Percentiles rank a stretch among this genome's conserved stretches.
Evolutionary conservation across 2,329 filamentous ascomycete species (phyloP).

Genomic region (Ophiostoma ulmi): DNA sequence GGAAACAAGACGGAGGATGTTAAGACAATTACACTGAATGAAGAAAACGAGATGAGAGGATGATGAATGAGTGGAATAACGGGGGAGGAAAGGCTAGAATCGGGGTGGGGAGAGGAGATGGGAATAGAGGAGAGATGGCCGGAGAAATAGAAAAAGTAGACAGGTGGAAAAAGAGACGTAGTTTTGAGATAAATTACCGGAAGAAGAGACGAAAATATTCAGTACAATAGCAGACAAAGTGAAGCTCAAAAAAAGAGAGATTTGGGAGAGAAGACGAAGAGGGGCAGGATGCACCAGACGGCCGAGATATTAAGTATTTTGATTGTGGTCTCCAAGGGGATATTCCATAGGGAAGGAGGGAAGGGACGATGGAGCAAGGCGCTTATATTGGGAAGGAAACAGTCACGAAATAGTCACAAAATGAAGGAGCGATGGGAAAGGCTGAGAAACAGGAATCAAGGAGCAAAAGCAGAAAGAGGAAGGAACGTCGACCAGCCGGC

Average conservation of each 20-base stretch:
- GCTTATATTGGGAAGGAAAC: not conserved
- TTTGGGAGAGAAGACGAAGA: not conserved
- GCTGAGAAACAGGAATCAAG: not conserved
- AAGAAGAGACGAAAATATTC: not conserved
- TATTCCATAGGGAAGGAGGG: not conserved
- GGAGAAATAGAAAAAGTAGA: not conserved
- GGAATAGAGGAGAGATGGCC: not conserved
- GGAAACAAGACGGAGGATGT: not conserved
- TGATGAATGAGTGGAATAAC: not conserved
- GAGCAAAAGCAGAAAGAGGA: not conserved
- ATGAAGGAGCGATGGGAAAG: not conserved
- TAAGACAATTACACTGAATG: not conserved
- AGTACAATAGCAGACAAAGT: not conserved
- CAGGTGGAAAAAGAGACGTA: not conserved
- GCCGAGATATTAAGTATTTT: not conserved
- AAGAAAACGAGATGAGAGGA: not conserved
- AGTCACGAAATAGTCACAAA: not conserved
- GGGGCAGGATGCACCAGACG: not conserved
- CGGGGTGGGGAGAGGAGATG: conserved; percentile 5
- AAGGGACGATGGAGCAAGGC: not conserved
- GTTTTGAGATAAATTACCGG: not conserved
- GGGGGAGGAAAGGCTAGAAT: not conserved
- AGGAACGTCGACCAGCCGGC: not conserved
- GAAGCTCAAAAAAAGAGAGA: not conserved
- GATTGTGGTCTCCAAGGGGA: too few relatives aligned